phyloP scores from a whole-genome alignment of 345 rosid genomes.

The Corchorus olitorius region DNA sequence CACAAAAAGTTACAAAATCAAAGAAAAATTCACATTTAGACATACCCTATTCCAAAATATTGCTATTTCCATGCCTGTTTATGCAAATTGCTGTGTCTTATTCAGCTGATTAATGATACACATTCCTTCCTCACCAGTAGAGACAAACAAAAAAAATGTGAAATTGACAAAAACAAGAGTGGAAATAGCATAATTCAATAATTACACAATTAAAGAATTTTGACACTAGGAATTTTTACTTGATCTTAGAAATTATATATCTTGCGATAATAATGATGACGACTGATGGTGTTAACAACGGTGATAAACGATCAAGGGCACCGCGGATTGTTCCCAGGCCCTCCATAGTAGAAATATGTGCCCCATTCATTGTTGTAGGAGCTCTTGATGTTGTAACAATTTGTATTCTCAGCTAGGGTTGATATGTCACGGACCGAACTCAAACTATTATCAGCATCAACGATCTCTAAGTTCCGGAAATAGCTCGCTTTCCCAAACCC shows the following conservation, averaged over 20 bases:
- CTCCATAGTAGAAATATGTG: conserved; percentile 87
- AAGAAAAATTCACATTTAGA: background rate
- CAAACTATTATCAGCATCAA: conserved; percentile 86
- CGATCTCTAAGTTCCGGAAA: conserved; percentile 83
- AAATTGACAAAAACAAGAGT: conserved; percentile 32
- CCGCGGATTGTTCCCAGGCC: conserved; percentile 77
- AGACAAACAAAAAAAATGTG: background rate
- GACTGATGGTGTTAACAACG: no score
- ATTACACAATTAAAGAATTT: conserved; percentile 46
- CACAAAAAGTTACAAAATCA: background rate
- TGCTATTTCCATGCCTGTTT: conserved; percentile 43
- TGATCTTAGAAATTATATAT: conserved; percentile 4
- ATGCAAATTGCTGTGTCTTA: conserved; percentile 21
- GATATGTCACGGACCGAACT: conserved; percentile 62
- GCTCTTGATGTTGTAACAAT: conserved; percentile 84
- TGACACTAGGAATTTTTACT: background rate
- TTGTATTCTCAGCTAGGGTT: conserved; percentile 82
- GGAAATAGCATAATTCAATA: conserved; percentile 38
- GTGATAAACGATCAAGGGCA: conserved; percentile 51
- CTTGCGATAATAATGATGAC: background rate
- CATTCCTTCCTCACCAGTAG: conserved; percentile 11
- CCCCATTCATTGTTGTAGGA: conserved; percentile 87
- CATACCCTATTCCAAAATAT: conserved; percentile 12
- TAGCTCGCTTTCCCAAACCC: conserved; percentile 90
- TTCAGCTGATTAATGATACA: conserved; percentile 12